phyloP scores from a whole-genome alignment of 2,329 filamentous ascomycete species.

The Colletotrichum orchidophilum region DNA sequence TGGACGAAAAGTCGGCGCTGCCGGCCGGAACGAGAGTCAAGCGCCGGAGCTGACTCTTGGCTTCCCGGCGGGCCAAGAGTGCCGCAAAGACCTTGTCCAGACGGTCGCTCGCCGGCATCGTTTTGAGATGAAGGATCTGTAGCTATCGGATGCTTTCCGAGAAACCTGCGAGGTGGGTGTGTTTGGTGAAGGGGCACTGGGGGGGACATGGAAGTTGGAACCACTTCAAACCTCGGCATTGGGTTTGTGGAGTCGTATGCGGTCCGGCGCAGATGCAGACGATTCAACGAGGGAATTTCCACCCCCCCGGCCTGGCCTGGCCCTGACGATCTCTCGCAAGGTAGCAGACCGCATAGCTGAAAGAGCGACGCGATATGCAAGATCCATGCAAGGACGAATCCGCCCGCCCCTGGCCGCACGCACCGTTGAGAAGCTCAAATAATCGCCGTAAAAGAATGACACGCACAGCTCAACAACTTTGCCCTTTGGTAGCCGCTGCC shows the following conservation, averaged over 20 bases:
- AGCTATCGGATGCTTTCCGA: background rate
- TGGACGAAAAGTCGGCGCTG: conserved; percentile 81
- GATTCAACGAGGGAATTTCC: conserved; percentile 10
- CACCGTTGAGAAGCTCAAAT: conserved; percentile 15
- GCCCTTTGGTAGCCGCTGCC: conserved; percentile 23
- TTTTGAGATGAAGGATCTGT: background rate
- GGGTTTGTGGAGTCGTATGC: background rate
- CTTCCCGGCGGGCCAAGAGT: conserved; percentile 32
- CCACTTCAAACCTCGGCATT: conserved; percentile 12
- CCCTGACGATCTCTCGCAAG: background rate
- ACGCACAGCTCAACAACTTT: conserved; percentile 34
- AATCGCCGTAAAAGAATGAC: conserved; percentile 6
- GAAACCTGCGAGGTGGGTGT: background rate
- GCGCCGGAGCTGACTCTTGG: conserved; percentile 51
- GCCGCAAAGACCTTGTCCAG: conserved; percentile 21
- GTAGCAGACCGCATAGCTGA: background rate
- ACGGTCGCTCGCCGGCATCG: conserved; percentile 26
- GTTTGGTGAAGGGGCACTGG: too few relatives aligned
- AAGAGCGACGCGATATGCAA: conserved; percentile 4
- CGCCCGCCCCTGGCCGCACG: background rate
- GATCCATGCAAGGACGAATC: conserved; percentile 22
- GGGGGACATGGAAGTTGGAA: background rate
- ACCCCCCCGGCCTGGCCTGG: background rate
- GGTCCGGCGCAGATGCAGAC: background rate
- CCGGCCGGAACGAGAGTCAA: conserved; percentile 69